These are phyloP conservation scores for Trypanosoma theileri DNA, from an alignment of 208 protist species.

Conservation along the genomic window DNA sequence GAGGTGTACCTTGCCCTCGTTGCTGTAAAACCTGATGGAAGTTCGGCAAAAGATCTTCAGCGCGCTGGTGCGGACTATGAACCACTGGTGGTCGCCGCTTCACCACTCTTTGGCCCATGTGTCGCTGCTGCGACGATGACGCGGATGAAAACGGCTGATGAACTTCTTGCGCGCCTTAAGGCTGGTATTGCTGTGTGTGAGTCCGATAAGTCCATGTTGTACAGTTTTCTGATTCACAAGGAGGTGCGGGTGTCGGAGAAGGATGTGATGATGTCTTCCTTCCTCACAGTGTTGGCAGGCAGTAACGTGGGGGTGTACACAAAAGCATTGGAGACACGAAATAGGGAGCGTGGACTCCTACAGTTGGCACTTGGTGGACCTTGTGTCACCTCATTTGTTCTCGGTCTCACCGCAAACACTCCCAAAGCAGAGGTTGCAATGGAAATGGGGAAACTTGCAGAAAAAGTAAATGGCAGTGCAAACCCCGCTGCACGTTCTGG, in stretches of 20 bases:
- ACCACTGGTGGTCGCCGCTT: slow-evolving; percentile 33
- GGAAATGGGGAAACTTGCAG: slow-evolving; percentile 24
- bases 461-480: slow-evolving; percentile 31
- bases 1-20: slow-evolving; percentile 46
- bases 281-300: slow-evolving; percentile 39
- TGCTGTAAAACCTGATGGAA: slow-evolving; percentile 32
- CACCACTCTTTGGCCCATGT: slow-evolving; percentile 59
- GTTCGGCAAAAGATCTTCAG: slow-evolving; percentile 35
- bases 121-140: slow-evolving; percentile 34
- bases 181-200: slow-evolving; percentile 37
- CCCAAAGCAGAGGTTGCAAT: slow-evolving; percentile 24
- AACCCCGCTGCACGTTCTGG: slow-evolving; percentile 40
- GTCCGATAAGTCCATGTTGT: slow-evolving; percentile 36
- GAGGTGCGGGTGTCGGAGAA: slow-evolving; percentile 34
- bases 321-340: slow-evolving; percentile 21
- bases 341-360: slow-evolving; percentile 37
- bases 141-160: slow-evolving; percentile 24
- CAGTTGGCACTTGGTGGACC: slow-evolving; percentile 51
- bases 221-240: slow-evolving; percentile 31
- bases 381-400: slow-evolving; percentile 48
- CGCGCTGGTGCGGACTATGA: slow-evolving; percentile 27
- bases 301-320: slow-evolving; percentile 33
- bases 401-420: slow-evolving; percentile 36
- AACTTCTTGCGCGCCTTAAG: slow-evolving; percentile 37
- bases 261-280: slow-evolving; percentile 54